Base-by-base conservation (phyloP, 169 alveolate species). In the Cryptosporidium sp. region DNA sequence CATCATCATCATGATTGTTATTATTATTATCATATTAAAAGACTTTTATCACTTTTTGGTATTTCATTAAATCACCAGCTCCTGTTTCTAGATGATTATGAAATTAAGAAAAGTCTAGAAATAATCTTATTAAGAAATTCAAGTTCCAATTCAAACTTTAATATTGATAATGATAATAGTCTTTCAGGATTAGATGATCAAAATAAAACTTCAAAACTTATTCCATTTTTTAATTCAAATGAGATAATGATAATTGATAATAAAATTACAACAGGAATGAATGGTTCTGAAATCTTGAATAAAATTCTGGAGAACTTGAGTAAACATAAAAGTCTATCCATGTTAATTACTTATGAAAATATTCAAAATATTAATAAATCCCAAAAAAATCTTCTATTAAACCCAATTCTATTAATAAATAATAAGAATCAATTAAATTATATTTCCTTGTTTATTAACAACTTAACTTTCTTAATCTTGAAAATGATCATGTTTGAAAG, bases 391-490 rank as follows among this genome's bases (percentile, higher is more conserved):
- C 23, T 23, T 0, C 7, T 23, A n/a, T 7, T 41, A 7, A 7
- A 59, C 55, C 70, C 45, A 73, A 23, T 52, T 55, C 18, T 73
- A 37, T 41, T 73, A 26, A 73, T 73, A n/a, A 73, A 58, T 37
- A 71, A 48, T n/a, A 71, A n/a, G n/a, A 59, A 58, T 31, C 62
- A 51, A 50, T 41, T 73, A 37, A 43, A 61, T 29, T 80, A 80
- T 43, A 23, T 80, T 23, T 80, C 89, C 9, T 31, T 80, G 35
- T 80, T 80, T 80, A 65, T 80, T 29, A 80, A 80, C 18, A 80
- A 80, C 33, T 59, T 80, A 65, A 61, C 89, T 3, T 80, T 59
- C 37, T 26, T 26, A 48, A 26, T 80, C 10, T 43, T 80, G 18
- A 45, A 61, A 14, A 39, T 26, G 14, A 39, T 26, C 5, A 73